phyloP scores from a whole-genome alignment of 345 rosid genomes.

The Lumnitzera racemosa region DNA sequence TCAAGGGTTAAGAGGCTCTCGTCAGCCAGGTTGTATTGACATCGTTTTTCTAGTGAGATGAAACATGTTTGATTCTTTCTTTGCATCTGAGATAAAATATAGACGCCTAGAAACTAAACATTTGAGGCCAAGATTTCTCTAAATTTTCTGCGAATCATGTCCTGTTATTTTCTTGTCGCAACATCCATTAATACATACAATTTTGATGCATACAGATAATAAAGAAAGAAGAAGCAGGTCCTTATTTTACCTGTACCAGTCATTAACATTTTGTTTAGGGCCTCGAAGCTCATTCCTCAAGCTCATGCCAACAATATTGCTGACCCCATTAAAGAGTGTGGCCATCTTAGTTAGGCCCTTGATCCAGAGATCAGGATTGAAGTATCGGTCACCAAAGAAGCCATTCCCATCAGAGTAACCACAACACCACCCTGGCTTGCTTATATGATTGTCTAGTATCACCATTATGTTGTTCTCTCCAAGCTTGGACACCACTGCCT shows the following conservation, averaged over 20 bases:
- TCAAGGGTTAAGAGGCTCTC: too few species aligned
- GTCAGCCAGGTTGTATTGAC: too few species aligned
- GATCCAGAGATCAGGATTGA: conserved; percentile 70
- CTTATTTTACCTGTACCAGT: conserved; percentile 67
- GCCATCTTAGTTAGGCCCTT: conserved; percentile 66
- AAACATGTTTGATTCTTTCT: too few species aligned
- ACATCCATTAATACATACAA: neutral
- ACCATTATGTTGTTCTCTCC: conserved; percentile 71
- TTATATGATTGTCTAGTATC: conserved; percentile 86
- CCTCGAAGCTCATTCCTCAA: conserved; percentile 95
- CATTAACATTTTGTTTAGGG: conserved; percentile 57
- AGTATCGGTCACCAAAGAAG: conserved; percentile 84
- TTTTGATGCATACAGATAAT: too few species aligned
- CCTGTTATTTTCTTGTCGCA: too few species aligned
- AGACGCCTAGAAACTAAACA: too few species aligned
- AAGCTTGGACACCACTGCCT: conserved; percentile 79
- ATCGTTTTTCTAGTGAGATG: too few species aligned
- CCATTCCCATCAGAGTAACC: conserved; percentile 69
- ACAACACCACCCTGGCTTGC: conserved; percentile 96
- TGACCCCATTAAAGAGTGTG: conserved; percentile 42
- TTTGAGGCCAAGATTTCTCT: too few species aligned
- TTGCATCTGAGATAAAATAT: too few species aligned
- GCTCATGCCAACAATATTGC: conserved; percentile 86
- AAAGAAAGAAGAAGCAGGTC: neutral
- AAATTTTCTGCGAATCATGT: too few species aligned